Base-by-base conservation (phyloP, 192 early-diverging fungal genomes). In the Pilobolus umbonatus region DNA sequence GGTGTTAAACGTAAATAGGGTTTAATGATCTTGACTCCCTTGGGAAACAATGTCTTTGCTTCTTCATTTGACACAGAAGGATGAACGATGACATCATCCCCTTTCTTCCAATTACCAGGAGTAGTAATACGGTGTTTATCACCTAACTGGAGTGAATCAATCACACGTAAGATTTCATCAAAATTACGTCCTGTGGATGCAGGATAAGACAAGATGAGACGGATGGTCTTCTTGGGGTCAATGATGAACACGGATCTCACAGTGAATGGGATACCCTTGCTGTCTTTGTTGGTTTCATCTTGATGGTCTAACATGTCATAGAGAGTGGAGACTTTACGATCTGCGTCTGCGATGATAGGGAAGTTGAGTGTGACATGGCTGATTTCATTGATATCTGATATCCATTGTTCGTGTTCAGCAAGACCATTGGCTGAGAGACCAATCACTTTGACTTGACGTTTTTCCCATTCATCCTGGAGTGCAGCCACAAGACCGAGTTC, bases 231-330 rank as follows among this genome's bases (percentile, higher is more conserved):
- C 60, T 85, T 79, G 38, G 94, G 90, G 73, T 96, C 96, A 35
- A 98, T 85, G 61, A 98, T 80, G 76, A 98, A 98, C 26, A 98
- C 94, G 26, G 88, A 88, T 53, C 96, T 88, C 52, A 98, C 92
- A 35, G 94, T 98, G 69, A 94, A 88, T 5, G 94, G 94, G 62
- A 98, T 82, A 52, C 96, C 96, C 62, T 81, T 81, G 61, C 65
- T 70, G 64, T 91, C 89, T 31, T 94, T 80, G 73, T 98, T 96
- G 60, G 93, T 88, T 22, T 86, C 66, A 73, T 98, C 94, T 32
- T 95, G 89, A 69, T 89, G 83, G 67, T 98, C 96, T 57, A 98
- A 82, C 96, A 98, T 98, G 65, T 94, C 93, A 79, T 98, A 98
- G 45, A 94, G 80, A 10, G 83, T 80, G 11, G 96, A 88, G 29